A percentile compares a stretch with the other conserved stretches of the same genome.
phyloP scores from a whole-genome alignment of 176 grass and related monocot species.

The Echinochloa phyllopogon region DNA sequence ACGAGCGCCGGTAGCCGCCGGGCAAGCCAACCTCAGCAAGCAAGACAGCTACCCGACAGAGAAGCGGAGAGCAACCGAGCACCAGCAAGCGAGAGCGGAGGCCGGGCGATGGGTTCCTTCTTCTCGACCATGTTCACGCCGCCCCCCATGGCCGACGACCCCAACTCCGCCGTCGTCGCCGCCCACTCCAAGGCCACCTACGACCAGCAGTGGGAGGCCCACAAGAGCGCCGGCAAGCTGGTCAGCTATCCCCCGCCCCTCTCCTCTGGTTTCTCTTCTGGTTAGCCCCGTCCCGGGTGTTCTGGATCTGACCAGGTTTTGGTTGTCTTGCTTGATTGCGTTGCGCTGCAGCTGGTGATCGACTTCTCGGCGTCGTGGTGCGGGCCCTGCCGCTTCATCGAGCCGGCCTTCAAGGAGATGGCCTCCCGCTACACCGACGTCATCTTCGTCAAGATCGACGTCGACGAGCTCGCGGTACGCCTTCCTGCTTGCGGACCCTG shows the following conservation, averaged over 20 bases:
- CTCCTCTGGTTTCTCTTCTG: neutral
- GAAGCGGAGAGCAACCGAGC: neutral
- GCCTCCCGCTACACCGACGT: conserved; percentile 46
- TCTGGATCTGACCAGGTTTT: conserved; percentile 23
- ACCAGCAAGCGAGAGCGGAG: neutral
- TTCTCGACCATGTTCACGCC: conserved; percentile 23
- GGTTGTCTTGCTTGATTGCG: neutral
- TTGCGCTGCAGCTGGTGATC: conserved; percentile 66
- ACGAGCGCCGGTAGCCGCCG: neutral
- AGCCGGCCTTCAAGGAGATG: conserved; percentile 77
- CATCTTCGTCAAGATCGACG: conserved; percentile 82
- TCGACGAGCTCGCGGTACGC: conserved; percentile 67
- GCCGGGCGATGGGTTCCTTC: conserved; percentile 51
- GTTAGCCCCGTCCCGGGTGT: neutral
- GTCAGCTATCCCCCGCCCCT: conserved; percentile 26
- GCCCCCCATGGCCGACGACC: conserved; percentile 27
- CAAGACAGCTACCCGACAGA: neutral
- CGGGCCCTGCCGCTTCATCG: conserved; percentile 83
- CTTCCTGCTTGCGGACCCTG: no score
- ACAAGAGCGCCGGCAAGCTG: conserved; percentile 62
- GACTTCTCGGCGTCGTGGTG: conserved; percentile 91
- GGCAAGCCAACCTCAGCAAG: neutral
- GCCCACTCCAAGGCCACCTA: conserved; percentile 71
- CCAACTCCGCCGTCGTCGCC: conserved; percentile 62
- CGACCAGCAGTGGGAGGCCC: conserved; percentile 55